Evolutionary conservation across 2,329 filamentous ascomycete species (phyloP), one percentile per base, ranked within the genome.

Genomic region (Colletotrichum tanaceti): DNA sequence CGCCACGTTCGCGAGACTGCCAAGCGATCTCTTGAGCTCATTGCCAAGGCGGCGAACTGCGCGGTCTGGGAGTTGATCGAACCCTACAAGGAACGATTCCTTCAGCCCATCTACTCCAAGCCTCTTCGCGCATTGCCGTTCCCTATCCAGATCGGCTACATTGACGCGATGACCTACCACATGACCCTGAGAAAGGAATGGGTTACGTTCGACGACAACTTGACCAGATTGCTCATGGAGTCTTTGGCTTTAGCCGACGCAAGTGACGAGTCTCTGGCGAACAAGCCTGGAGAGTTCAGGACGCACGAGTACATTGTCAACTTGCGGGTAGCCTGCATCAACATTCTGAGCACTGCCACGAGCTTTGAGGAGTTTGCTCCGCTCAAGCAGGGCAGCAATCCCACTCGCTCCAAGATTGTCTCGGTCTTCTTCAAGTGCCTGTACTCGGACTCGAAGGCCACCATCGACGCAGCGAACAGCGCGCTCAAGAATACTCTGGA

Each of bases 361-460:
- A 88, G 90, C 50, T 96, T 97, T 76, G 92, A 95, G 5, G 95
- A 98, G 41, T 98, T 98, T 77, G 91, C 91, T 69, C 66, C 66
- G 5, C 57, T 66, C 18, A 93, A 93, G 62, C 90, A 88, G 1
- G 87, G 89, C 44, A 89, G 89, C 55, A 91, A 92, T 72, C 82
- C 68, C 32, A 90, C 88, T 0, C 83, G 90, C 59, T 86, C 83
- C 1, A 89, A 89, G 75, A 97, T 98, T 55, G 94, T 99, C 20
- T 90, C 93, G 0, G 94, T 98, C 1, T 99, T 99, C 82, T 99
- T 99, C 86, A 98, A 98, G 76, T 97, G 93, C 44, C 84, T 99
- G 1, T 99, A 99, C 78, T 95, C 93, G 0, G 94, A 97, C 75
- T 97, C 94, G 4, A 90, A 92, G 54, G 93, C 94, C 47, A 97